These are phyloP conservation scores for Ascochyta pisi DNA, from an alignment of 2,329 filamentous ascomycete genomes.

Conservation along the genomic window DNA sequence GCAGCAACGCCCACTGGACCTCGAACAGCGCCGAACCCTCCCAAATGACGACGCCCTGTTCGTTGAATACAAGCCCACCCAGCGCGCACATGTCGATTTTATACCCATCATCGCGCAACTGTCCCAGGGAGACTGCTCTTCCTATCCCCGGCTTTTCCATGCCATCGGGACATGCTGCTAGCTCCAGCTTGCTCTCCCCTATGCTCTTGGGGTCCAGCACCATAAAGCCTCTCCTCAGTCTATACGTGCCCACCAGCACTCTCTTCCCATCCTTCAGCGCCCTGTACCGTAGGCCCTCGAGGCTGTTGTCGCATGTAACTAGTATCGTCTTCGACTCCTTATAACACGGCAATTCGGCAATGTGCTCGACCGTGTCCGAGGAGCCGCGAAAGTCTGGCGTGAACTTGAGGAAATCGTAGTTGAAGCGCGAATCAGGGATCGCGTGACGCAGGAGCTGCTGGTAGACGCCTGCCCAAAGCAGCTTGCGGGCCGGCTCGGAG, in stretches of 20 bases:
- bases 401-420: conserved; percentile 54
- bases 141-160: conserved; percentile 53
- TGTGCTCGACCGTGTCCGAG: conserved; percentile 37
- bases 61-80: conserved; percentile 51
- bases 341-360: conserved; percentile 46
- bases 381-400: conserved; percentile 54
- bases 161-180: conserved; percentile 52
- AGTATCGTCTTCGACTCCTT: conserved; percentile 44
- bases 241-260: conserved; percentile 53
- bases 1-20: conserved; percentile 54
- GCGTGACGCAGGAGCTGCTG: conserved; percentile 48
- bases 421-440: conserved; percentile 53
- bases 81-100: conserved; percentile 50
- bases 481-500: conserved; percentile 21
- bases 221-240: conserved; percentile 52
- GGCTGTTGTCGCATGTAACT: conserved; percentile 54
- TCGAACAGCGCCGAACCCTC: conserved; percentile 54
- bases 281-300: conserved; percentile 50
- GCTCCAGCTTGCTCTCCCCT: conserved; percentile 30
- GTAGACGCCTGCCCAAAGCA: conserved; percentile 45
- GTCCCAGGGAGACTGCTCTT: conserved; percentile 41
- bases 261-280: conserved; percentile 52
- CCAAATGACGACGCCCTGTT: conserved; percentile 49
- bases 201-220: conserved; percentile 50
- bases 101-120: conserved; percentile 41